Base-by-base conservation (phyloP, 495 filamentous ascomycete species). In the Hypoxylon intermedium region DNA sequence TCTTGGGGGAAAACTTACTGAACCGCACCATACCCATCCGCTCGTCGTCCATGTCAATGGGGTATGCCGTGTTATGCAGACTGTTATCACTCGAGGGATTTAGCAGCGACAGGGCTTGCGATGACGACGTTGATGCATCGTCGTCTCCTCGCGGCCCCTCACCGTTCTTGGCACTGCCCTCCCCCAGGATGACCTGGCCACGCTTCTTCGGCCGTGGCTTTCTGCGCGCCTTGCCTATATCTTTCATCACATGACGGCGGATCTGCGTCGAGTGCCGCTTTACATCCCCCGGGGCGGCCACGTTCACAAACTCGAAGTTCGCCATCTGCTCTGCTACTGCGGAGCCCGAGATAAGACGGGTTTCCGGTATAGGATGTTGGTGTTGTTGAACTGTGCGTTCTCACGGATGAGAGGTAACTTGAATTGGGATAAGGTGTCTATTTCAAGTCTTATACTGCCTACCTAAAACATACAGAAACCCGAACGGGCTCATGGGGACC, bases 191-290 rank as follows among this genome's bases (percentile, higher is more conserved):
- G 5, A 60, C 46, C 15, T 70, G 34, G 24, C 40, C 7, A 2
- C 40, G 47, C 15, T 41, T 44, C 16, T 70, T 67, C 0, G 55
- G 11, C 31, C 45, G 55, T 7, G 61, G 55, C 41, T 70, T 70
- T 5, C 69, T 58, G 26, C 71, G 67, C n/a, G 67, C 30, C 42
- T 58, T 69, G 23, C 70, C 72, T 54, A 74, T 74, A 37, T 74
- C 72, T 38, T 67, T 72, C 72, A 74, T 74, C 9, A 72, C 72
- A 69, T 74, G 72, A 12, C 69, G 68, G 13, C 70, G 65, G 16
- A 74, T 68, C 16, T 58, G 61, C 4, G 65, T 72, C 5, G 64
- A 61, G 30, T 70, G 57, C 12, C 43, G 58, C 33, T 67, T 70
- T 11, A 61, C 57, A 16, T 67, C 64, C 6, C 63, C 57, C 6